Conservation (phyloP, 331 rosid species). For the Saraca asoca region DNA sequence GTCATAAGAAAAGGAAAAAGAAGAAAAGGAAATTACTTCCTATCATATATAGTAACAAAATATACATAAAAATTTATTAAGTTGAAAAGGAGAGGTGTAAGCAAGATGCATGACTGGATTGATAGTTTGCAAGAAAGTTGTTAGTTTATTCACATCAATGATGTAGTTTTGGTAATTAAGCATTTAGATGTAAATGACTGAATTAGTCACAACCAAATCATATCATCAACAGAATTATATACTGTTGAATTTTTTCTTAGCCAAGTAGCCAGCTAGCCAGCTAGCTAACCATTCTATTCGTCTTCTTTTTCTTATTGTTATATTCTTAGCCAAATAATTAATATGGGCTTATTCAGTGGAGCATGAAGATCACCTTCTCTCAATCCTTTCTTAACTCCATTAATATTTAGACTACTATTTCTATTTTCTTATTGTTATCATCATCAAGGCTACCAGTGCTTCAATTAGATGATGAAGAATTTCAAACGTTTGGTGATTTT, state of each 20-base stretch:
- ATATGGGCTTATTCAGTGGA: constrained; percentile 53
- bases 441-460: constrained; percentile 14
- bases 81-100: constrained; percentile 4
- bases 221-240: no score
- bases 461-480: constrained; percentile 61
- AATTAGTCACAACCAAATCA: no score
- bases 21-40: no score
- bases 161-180: not conserved
- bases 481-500: constrained; percentile 67
- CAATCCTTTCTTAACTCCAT: constrained; percentile 34
- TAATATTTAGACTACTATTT: not conserved
- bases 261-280: no score
- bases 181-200: no score
- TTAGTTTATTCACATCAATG: constrained; percentile 8
- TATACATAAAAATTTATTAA: no score
- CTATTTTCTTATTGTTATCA: constrained; percentile 27
- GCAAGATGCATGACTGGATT: constrained; percentile 1
- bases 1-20: no score
- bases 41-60: no score
- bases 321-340: no score
- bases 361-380: constrained; percentile 27
- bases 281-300: no score
- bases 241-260: no score
- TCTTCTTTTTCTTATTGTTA: no score
- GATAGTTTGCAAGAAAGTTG: not conserved